Evolutionary conservation across 768 basidiomycete genomes (phyloP), one percentile per base, ranked within the genome.

Genomic region (Dioszegia aurantiaca): DNA sequence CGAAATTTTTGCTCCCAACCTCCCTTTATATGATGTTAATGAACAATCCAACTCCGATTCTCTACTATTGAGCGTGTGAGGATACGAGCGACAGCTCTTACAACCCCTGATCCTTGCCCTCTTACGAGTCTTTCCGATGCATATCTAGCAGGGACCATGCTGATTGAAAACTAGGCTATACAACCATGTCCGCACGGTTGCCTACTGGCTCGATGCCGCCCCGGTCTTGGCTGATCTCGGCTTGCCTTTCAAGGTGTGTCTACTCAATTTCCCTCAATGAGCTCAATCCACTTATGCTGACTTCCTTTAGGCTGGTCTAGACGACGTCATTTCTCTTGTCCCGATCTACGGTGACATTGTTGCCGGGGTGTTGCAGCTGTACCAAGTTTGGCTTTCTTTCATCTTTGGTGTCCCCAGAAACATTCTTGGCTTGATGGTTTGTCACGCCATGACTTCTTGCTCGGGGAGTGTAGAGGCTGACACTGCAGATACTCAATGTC

Each of bases 191-290:
- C 41, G 75, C 17, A 77, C 76, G 0, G 65, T 74, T 1, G 76
- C 76, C 4, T 77, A 71, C 58, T 75, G 71, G 70, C 68, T 77
- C 23, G 76, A 77, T 58, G 72, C 76, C 23, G 57, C 72, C 9
- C 76, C 76, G n/a, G 53, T 74, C 0, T 55, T 77, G 9, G 61
- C 74, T 16, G 74, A 77, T 53, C 58, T 77, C 0, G 76, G 76
- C 0, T 52, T 77, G 17, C 76, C 76, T 8, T 77, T 77, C 67
- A 56, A 70, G 56, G 75, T 76, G 55, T 66, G 72, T 21, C 30
- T 45, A 9, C 12, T 36, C 42, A 21, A 23, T 14, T 19, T 44
- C 40, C 19, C 10, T 28, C 41, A 4, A 23, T 31, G 11, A 16
- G 27, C 33, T 6, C 33, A 14, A 33, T 33, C 19, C 19, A 36